A percentile compares a stretch with the other conserved stretches of the same genome.
Evolutionary conservation across 2,329 filamentous ascomycete species (phyloP).

Genomic region (Helicocarpus griseus): DNA sequence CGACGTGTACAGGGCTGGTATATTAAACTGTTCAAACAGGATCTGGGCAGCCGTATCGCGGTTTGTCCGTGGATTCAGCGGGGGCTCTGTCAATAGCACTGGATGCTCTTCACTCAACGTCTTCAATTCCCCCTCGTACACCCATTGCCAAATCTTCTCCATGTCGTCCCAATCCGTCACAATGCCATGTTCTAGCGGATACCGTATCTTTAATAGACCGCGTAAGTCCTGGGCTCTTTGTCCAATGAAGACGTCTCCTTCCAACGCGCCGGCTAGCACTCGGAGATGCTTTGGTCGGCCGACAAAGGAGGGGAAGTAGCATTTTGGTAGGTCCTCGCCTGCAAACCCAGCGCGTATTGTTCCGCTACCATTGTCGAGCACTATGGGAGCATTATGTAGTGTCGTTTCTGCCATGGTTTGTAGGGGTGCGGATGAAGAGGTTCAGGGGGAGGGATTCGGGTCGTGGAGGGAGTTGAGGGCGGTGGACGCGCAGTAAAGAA

Average conservation of each 20-base stretch:
- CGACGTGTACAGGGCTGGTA: slow-evolving; percentile 89
- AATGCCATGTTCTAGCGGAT: slow-evolving; percentile 93
- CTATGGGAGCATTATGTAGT: slow-evolving; percentile 94
- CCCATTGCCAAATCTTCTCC: slow-evolving; percentile 98
- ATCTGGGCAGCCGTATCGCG: slow-evolving; percentile 95
- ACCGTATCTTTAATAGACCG: slow-evolving; percentile 88
- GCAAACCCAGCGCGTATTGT: slow-evolving; percentile 96
- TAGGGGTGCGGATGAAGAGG: slow-evolving; percentile 10
- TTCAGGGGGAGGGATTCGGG: slow-evolving; percentile 6
- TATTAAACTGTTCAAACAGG: slow-evolving; percentile 97
- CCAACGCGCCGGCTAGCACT: slow-evolving; percentile 89
- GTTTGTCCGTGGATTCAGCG: slow-evolving; percentile 89
- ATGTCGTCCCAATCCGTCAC: slow-evolving; percentile 99
- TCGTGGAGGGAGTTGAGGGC: slow-evolving; percentile 8
- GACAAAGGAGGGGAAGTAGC: slow-evolving; percentile 95
- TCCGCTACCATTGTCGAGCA: slow-evolving; percentile 96
- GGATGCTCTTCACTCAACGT: slow-evolving; percentile 98
- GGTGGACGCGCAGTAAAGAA: not conserved
- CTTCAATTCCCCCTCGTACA: slow-evolving; percentile 92
- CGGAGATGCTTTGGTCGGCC: slow-evolving; percentile 90
- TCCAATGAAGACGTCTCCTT: slow-evolving; percentile 96
- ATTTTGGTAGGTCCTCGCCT: slow-evolving; percentile 90
- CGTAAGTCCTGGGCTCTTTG: slow-evolving; percentile 82
- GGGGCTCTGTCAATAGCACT: slow-evolving; percentile 89
- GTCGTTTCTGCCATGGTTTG: slow-evolving; percentile 51